Base-by-base conservation (phyloP, 2,329 filamentous ascomycete genomes). In the Didymella pinodella region DNA sequence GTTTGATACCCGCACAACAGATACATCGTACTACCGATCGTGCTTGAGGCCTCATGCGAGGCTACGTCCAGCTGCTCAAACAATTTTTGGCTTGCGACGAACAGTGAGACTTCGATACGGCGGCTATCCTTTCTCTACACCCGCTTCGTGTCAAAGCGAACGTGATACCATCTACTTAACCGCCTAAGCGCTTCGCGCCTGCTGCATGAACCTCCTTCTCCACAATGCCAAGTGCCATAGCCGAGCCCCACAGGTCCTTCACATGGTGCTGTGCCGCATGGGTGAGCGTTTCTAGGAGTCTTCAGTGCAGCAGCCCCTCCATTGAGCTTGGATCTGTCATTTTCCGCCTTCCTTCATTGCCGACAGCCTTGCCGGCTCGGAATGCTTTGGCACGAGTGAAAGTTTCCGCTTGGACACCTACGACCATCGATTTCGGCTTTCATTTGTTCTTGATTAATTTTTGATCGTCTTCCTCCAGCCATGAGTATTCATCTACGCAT, bases 401-500 rank as follows among this genome's bases (percentile, higher is more conserved):
- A 48, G 22, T 38, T 16, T 45, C 26, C 34, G 32, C 16, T 47
- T 8, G 16, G 14, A 2, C n/a, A 12, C 18, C 32, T 26, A 20
- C 11, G 18, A 12, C 28, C 40, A 16, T 5, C 26, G 11, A 25
- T 34, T n/a, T 11, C 29, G 4, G 31, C 25, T 40, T 11, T 40
- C 18, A 6, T 22, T 28, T 3, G 7, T 34, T 54, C 38, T 43
- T 18, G 26, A 7, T 29, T 29, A 4, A 29, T 32, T 32, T 32
- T 8, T 4, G 29, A 12, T 32, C 29, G 29, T 32, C 29, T 32
- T 10, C 7, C 8, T 34, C 8, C 48, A 7, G 4, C 6, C 28
- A 64, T 64, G 61, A 59, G 48, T 31, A 46, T 61, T 12, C 50
- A 64, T 25, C 28, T 64, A 2, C 50, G 40, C 36, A 59, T 64